These are phyloP conservation scores for Diaporthe velutina DNA, from an alignment of 2,329 filamentous ascomycete genomes.

Conservation along the genomic window DNA sequence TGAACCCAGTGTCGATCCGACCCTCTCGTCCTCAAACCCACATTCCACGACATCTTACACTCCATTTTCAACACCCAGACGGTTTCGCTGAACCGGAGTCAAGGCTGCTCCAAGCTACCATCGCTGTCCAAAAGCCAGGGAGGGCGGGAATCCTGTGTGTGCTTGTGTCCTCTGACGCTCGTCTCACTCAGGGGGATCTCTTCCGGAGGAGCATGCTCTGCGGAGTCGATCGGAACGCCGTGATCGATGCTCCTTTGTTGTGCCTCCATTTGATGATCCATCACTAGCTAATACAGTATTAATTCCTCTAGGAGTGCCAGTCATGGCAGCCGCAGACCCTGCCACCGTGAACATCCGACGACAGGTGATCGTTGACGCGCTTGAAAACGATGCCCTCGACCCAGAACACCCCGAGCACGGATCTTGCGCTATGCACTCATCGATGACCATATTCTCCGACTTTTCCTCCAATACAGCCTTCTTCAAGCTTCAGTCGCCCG, in stretches of 20 bases:
- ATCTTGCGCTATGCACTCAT: background rate
- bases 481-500: background rate
- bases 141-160: background rate
- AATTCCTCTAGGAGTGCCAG: background rate
- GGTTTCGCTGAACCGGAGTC: background rate
- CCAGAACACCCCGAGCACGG: background rate
- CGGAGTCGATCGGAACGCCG: background rate
- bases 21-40: background rate
- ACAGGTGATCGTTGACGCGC: background rate
- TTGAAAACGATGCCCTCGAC: background rate
- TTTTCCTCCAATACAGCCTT: background rate
- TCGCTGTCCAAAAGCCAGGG: background rate
- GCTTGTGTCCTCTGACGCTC: constrained; percentile 1
- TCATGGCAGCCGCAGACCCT: background rate
- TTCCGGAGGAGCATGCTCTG: background rate
- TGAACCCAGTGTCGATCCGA: background rate
- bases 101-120: background rate
- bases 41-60: background rate
- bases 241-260: background rate
- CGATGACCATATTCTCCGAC: background rate
- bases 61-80: background rate
- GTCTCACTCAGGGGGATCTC: background rate
- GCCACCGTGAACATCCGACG: background rate
- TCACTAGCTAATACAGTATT: background rate
- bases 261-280: background rate